phyloP scores from a whole-genome alignment of 2,329 filamentous ascomycete genomes.

The Volutella citrinella region DNA sequence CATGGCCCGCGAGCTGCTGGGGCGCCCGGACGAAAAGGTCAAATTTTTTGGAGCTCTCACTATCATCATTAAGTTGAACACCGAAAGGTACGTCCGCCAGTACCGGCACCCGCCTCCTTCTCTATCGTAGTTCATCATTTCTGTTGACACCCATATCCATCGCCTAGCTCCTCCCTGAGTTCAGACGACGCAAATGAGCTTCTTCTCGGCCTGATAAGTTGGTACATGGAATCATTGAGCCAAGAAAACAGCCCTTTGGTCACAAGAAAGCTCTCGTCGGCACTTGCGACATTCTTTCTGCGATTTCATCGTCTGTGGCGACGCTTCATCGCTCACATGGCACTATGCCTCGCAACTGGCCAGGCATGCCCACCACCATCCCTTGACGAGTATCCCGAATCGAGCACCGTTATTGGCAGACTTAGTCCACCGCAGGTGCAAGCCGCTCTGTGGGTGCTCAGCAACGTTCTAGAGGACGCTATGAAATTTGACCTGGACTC shows the following conservation, averaged over 20 bases:
- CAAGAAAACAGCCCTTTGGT: conserved; percentile 58
- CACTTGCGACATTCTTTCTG: conserved; percentile 71
- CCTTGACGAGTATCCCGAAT: conserved; percentile 34
- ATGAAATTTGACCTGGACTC: conserved; percentile 62
- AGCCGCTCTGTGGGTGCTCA: conserved; percentile 61
- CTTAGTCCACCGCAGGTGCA: conserved; percentile 47
- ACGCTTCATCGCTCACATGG: conserved; percentile 60
- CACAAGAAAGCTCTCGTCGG: conserved; percentile 72
- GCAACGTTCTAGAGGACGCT: conserved; percentile 34
- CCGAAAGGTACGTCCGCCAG: conserved; percentile 78
- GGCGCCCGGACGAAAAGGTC: conserved; percentile 67
- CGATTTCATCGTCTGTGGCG: conserved; percentile 67
- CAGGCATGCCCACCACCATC: conserved; percentile 19
- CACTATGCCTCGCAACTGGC: conserved; percentile 47
- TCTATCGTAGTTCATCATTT: too few species aligned
- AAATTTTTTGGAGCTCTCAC: conserved; percentile 93
- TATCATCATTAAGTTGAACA: conserved; percentile 90
- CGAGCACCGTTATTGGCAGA: conserved; percentile 44
- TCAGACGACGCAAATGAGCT: conserved; percentile 58
- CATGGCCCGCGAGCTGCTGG: conserved; percentile 73
- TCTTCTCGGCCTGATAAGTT: conserved; percentile 58
- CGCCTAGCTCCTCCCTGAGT: conserved; percentile 49
- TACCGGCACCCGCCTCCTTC: too few species aligned
- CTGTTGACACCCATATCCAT: too few species aligned
- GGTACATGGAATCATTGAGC: conserved; percentile 56